phyloP scores from a whole-genome alignment of 306 rosid species.

The Glycyrrhiza uralensis region DNA sequence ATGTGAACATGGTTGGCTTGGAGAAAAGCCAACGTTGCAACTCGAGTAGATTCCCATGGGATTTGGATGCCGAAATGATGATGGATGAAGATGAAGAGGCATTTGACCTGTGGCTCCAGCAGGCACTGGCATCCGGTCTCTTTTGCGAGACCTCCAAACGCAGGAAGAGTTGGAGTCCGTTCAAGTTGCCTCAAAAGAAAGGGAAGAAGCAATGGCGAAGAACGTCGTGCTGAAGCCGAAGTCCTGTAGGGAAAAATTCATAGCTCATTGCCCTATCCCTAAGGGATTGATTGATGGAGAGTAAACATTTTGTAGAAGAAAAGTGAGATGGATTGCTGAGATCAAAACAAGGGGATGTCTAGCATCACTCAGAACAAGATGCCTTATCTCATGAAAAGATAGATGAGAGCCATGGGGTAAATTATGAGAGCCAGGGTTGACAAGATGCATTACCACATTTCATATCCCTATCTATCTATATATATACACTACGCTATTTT shows the following conservation, averaged over 20 bases:
- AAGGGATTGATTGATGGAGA: conserved; percentile 27
- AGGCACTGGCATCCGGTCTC: conserved; percentile 91
- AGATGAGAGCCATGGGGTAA: conserved; percentile 9
- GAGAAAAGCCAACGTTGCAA: conserved; percentile 80
- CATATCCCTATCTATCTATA: conserved; percentile 11
- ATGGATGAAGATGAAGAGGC: conserved; percentile 94
- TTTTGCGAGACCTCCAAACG: conserved; percentile 89
- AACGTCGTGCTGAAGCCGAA: conserved; percentile 70
- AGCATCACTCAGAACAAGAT: conserved; percentile 17
- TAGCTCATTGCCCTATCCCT: conserved; percentile 30
- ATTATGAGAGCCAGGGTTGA: conserved; percentile 3
- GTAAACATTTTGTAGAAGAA: conserved; percentile 18
- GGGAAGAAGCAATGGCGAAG: conserved; percentile 94
- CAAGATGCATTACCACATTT: conserved; percentile 5
- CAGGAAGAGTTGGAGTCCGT: conserved; percentile 97
- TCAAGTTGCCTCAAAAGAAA: conserved; percentile 77
- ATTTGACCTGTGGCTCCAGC: conserved; percentile 92
- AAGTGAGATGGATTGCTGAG: conserved; percentile 19
- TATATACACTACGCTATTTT: conserved; percentile 6
- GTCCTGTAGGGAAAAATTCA: neutral
- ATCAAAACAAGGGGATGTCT: conserved; percentile 21
- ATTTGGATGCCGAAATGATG: conserved; percentile 95
- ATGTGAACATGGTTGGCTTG: conserved; percentile 95
- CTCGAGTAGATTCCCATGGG: conserved; percentile 92
- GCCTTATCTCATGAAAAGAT: conserved; percentile 16